Evolutionary conservation across 306 rosid genomes (phyloP).

Genomic region (Rosa chinensis): DNA sequence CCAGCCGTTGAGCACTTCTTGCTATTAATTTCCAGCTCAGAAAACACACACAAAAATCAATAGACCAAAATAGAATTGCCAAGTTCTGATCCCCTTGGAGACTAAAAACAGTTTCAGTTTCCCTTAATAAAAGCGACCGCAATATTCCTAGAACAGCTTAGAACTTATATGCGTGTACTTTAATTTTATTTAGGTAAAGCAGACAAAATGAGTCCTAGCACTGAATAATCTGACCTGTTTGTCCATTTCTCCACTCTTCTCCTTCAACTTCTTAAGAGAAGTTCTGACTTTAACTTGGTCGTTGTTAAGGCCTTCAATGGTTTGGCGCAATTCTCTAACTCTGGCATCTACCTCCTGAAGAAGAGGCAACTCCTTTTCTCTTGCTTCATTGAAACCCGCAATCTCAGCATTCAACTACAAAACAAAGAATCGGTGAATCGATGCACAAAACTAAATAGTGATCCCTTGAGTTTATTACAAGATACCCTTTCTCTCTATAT

Average conservation of each 20-base stretch:
- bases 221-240: conserved; percentile 57
- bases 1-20: too few species aligned
- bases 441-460: background rate
- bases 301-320: conserved; percentile 61
- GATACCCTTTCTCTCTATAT: background rate
- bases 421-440: conserved; percentile 15
- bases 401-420: conserved; percentile 67
- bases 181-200: conserved; percentile 6
- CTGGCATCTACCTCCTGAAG: conserved; percentile 69
- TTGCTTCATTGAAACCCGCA: conserved; percentile 51
- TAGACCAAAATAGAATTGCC: background rate
- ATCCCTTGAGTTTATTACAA: background rate
- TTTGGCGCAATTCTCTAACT: conserved; percentile 71
- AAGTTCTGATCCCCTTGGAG: background rate
- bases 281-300: conserved; percentile 64
- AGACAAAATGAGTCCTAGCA: conserved; percentile 5
- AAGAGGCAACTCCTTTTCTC: conserved; percentile 68
- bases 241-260: conserved; percentile 64
- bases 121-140: background rate
- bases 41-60: too few species aligned
- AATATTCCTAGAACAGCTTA: background rate
- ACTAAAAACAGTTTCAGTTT: background rate
- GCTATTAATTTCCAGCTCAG: background rate
- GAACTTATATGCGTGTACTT: conserved; percentile 5
- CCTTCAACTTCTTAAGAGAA: conserved; percentile 60